These are phyloP conservation scores for Cornus controversa DNA, from an alignment of 148 eudicot genomes.

Conservation along the genomic window DNA sequence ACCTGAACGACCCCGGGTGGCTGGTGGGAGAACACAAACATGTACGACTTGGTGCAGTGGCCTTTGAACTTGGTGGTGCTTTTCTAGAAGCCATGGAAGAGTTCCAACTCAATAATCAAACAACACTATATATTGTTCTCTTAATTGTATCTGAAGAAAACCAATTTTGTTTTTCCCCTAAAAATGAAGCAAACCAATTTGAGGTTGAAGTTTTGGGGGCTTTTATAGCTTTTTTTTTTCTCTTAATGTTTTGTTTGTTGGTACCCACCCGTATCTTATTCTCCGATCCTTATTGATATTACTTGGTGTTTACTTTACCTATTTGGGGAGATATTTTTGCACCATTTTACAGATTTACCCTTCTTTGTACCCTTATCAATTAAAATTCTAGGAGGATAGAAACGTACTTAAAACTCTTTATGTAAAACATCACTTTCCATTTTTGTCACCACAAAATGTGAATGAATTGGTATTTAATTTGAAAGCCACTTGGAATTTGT, in stretches of 20 bases:
- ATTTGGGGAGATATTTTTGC: background rate
- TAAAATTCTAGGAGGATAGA: background rate
- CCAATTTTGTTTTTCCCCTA: background rate
- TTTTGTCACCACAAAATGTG: background rate
- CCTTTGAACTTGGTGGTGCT: background rate
- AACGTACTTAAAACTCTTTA: background rate
- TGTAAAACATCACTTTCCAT: background rate
- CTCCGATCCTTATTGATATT: too few species aligned
- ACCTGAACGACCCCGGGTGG: conserved; percentile 62
- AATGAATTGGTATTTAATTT: background rate
- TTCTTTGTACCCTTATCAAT: background rate
- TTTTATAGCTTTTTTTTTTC: background rate
- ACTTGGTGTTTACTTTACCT: too few species aligned
- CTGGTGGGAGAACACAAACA: conserved; percentile 56
- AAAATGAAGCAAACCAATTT: too few species aligned
- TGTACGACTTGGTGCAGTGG: conserved; percentile 6
- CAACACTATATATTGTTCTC: background rate
- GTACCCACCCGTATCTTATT: too few species aligned
- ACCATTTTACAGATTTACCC: background rate
- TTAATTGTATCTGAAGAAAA: conserved; percentile 10
- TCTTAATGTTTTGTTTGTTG: too few species aligned
- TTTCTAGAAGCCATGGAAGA: conserved; percentile 3
- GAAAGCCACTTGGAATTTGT: background rate
- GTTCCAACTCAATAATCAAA: background rate
- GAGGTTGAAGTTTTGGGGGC: background rate